Evolutionary conservation across 177 flowering plant genomes (phyloP), one percentile per base, ranked within the genome.

Genomic region (Tripterygium wilfordii): DNA sequence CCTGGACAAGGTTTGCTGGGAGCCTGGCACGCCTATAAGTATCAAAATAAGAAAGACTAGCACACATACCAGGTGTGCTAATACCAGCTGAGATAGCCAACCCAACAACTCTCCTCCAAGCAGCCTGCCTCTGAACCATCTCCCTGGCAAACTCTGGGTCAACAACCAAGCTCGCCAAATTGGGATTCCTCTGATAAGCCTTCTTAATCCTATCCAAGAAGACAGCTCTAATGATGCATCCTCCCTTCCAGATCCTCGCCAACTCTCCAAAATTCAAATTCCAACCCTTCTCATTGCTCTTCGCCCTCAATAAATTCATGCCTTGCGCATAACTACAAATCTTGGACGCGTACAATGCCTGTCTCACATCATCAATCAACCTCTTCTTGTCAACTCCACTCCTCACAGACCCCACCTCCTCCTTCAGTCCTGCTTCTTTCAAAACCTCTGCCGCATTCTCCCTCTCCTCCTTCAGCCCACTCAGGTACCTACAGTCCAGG

Each of bases 181-280:
- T 60, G 4, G 69, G 72, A 33, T 73, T 67, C 49, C 74, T 58
- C 52, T 63, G 66, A 40, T 73, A 73, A 2, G 78, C 78, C 54
- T 58, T 61, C 72, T 70, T 69, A 55, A 73, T 73, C 56, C 75
- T 41, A 37, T 73, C 75, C 65, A 73, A 56, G 36, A 73, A 70
- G 55, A 70, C 78, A 0, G 78, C 78, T 18, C 78, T 63, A n/a
- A 73, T 73, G 16, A 73, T 73, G 18, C 78, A 73, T 36, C 78
- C 78, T 16, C 78, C 78, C 56, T 73, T 73, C 78, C 78, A 73
- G 36, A 73, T 73, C 63, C 78, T 63, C 0, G 78, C 78, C 54
- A 73, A 13, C 57, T 73, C 78, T 3, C 75, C 78, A 18, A 73
- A 58, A 46, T 73, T 55, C 72, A 73, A 66, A 36, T 56, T 49